Conservation (phyloP, 2,329 filamentous ascomycete species). For the Moelleriella libera region DNA sequence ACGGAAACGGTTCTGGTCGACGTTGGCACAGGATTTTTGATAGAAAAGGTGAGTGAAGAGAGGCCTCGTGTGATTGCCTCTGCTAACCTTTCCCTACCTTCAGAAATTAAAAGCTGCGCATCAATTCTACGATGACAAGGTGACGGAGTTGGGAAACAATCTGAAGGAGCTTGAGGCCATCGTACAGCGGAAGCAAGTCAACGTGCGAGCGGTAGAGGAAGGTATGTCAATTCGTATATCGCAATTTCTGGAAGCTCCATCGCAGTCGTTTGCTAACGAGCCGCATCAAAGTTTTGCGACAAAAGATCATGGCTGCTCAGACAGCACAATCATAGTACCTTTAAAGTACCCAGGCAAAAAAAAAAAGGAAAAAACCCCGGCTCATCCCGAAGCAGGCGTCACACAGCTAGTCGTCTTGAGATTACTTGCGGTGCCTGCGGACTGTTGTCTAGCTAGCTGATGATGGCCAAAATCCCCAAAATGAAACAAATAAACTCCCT, state of each 20-base stretch:
- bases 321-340: slow-evolving; percentile 8
- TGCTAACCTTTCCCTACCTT: not conserved
- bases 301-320: slow-evolving; percentile 25
- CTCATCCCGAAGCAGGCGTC: not conserved
- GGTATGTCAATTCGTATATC: slow-evolving; percentile 29
- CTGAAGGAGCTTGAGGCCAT: slow-evolving; percentile 43
- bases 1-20: slow-evolving; percentile 75
- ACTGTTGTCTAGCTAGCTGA: too few species aligned
- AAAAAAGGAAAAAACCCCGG: too few species aligned
- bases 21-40: slow-evolving; percentile 84
- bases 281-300: slow-evolving; percentile 18
- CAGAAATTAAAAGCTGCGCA: slow-evolving; percentile 38
- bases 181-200: slow-evolving; percentile 61
- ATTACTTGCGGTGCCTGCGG: too few species aligned
- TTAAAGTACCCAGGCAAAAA: not conserved
- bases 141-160: slow-evolving; percentile 36
- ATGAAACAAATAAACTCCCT: slow-evolving; percentile 15
- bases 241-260: not conserved
- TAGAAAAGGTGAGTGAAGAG: slow-evolving; percentile 60
- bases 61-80: too few species aligned
- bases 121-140: slow-evolving; percentile 42
- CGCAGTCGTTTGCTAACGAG: too few species aligned
- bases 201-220: slow-evolving; percentile 78
- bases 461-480: slow-evolving; percentile 13
- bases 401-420: too few species aligned